phyloP scores from a whole-genome alignment of 2,329 filamentous ascomycete genomes.

The Hortaea werneckii region DNA sequence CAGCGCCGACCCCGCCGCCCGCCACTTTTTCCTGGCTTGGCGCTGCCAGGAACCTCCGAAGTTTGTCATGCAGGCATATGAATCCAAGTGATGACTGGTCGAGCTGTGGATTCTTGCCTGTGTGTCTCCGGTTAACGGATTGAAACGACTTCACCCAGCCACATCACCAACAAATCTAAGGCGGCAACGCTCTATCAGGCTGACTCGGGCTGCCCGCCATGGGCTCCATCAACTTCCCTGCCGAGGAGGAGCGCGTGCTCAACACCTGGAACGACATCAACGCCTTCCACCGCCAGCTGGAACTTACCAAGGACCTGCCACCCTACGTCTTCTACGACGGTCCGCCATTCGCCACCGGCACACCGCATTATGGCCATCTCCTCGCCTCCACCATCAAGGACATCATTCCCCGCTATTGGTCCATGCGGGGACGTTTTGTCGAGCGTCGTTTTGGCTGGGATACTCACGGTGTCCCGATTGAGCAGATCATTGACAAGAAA shows the following conservation, averaged over 20 bases:
- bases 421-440: conserved; percentile 90
- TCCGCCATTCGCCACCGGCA: conserved; percentile 45
- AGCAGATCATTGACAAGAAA: conserved; percentile 96
- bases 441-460: conserved; percentile 94
- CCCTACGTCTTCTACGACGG: conserved; percentile 90
- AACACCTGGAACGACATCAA: conserved; percentile 83
- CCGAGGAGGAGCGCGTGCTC: conserved; percentile 79
- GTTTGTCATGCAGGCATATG: no score
- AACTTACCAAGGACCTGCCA: conserved; percentile 71
- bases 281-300: conserved; percentile 79
- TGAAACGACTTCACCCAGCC: no score
- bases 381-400: conserved; percentile 94
- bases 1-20: no score
- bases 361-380: conserved; percentile 64
- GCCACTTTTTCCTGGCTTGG: no score
- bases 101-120: no score
- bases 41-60: no score
- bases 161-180: no score
- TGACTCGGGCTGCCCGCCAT: conserved; percentile 8
- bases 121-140: no score
- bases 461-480: conserved; percentile 86
- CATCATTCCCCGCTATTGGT: conserved; percentile 93
- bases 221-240: conserved; percentile 65
- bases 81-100: no score
- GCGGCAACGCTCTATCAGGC: no score